Conservation (phyloP, 78 protist species). For the Parvularia atlantis region DNA sequence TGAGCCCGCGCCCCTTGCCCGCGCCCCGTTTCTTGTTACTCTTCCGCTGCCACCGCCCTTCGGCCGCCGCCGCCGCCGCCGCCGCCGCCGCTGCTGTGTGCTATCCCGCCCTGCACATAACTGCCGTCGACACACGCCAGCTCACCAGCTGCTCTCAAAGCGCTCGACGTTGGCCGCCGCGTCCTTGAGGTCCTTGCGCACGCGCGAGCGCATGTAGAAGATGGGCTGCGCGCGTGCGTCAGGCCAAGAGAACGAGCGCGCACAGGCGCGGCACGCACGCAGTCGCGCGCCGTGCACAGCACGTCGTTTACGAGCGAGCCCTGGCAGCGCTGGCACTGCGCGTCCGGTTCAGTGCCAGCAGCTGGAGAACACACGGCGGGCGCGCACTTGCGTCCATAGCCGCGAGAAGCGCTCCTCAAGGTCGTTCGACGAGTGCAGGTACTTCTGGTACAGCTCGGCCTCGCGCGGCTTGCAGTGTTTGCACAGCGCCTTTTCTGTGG, state of each 20-base stretch:
- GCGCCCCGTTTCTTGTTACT: too few relatives aligned
- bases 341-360: too few relatives aligned
- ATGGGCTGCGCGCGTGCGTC: conserved; percentile 90
- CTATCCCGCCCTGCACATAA: too few relatives aligned
- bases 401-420: conserved; percentile 57
- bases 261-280: background rate
- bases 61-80: too few relatives aligned
- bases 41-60: too few relatives aligned
- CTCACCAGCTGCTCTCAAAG: conserved; percentile 74
- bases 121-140: too few relatives aligned
- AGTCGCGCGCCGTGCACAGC: conserved; percentile 46
- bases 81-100: too few relatives aligned
- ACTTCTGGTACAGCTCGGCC: background rate
- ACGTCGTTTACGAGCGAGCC: conserved; percentile 66
- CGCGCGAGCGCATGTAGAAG: conserved; percentile 92
- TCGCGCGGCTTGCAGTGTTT: conserved; percentile 20
- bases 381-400: conserved; percentile 95
- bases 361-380: too few relatives aligned
- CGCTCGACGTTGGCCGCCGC: conserved; percentile 55
- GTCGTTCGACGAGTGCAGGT: conserved; percentile 15
- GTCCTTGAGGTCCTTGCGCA: conserved; percentile 78
- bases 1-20: too few relatives aligned
- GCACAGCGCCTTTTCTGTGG: conserved; percentile 30
- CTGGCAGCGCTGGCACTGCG: conserved; percentile 98
- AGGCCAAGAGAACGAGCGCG: background rate